Evolutionary conservation across 73 alveolate genomes (phyloP).

Genomic region (Blepharisma japonicum): DNA sequence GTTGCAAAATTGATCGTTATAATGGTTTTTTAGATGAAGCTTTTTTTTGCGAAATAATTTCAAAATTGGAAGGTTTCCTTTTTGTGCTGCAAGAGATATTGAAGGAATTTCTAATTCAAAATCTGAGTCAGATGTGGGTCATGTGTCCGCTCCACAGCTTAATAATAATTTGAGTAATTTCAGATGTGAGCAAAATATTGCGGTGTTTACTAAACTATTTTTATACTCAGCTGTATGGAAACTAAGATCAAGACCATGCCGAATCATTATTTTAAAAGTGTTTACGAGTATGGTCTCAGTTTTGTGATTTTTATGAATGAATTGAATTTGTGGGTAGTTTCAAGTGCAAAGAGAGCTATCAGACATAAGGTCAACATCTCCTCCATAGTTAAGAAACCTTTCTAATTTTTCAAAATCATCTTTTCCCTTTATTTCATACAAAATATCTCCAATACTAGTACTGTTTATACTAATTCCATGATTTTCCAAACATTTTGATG

Average conservation of each 20-base stretch:
- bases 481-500: not conserved
- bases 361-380: not conserved
- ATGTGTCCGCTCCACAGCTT: not conserved
- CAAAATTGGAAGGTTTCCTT: not conserved
- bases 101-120: conserved; percentile 4
- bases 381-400: not conserved
- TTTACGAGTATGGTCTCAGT: not conserved
- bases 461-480: not conserved
- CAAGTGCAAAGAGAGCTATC: not conserved
- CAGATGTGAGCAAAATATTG: not conserved
- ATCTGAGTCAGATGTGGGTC: not conserved
- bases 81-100: conserved; percentile 5
- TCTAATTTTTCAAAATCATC: not conserved
- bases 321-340: no score
- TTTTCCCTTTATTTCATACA: not conserved
- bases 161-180: not conserved
- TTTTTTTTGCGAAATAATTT: not conserved
- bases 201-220: not conserved
- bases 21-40: not conserved
- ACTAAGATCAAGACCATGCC: not conserved
- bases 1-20: not conserved
- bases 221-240: not conserved
- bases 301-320: not conserved
- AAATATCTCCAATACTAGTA: not conserved
- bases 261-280: not conserved